A percentile compares a stretch with the other conserved stretches of the same genome.
phyloP scores from a whole-genome alignment of 2,329 filamentous ascomycete species.

The Trichoderma hamatum region DNA sequence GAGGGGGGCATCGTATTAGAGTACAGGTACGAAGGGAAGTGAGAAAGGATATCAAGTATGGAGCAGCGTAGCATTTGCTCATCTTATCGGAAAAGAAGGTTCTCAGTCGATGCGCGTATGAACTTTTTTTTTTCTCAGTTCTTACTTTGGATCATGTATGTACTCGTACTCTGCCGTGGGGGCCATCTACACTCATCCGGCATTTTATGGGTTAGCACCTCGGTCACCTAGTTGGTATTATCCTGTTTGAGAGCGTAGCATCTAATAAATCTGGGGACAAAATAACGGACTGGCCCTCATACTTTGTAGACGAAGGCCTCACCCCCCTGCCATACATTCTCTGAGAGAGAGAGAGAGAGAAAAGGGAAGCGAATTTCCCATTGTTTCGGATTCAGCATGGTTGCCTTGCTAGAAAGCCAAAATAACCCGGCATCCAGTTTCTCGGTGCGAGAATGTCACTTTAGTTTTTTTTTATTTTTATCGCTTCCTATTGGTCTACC shows the following conservation, averaged over 20 bases:
- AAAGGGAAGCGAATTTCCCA: conserved; percentile 12
- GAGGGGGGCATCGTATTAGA: neutral
- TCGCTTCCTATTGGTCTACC: neutral
- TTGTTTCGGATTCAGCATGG: conserved; percentile 22
- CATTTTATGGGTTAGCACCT: neutral
- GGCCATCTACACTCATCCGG: neutral
- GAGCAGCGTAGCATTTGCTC: neutral
- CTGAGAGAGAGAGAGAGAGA: neutral
- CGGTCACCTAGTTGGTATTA: neutral
- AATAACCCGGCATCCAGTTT: conserved; percentile 2
- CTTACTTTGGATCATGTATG: neutral
- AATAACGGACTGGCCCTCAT: neutral
- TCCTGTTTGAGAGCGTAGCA: neutral
- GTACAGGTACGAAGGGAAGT: neutral
- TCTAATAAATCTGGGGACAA: neutral
- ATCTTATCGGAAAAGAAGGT: neutral
- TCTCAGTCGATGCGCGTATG: neutral
- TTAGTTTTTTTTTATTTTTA: neutral
- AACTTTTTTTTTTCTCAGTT: neutral
- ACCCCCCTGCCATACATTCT: neutral
- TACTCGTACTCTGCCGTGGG: neutral
- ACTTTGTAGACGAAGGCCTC: neutral
- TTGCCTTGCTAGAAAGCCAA: neutral
- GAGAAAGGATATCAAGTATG: neutral
- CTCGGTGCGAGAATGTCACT: conserved; percentile 7